Evolutionary conservation across 78 protist genomes (phyloP), one percentile per base, ranked within the genome.

Genomic region (Capsaspora owczarzaki): DNA sequence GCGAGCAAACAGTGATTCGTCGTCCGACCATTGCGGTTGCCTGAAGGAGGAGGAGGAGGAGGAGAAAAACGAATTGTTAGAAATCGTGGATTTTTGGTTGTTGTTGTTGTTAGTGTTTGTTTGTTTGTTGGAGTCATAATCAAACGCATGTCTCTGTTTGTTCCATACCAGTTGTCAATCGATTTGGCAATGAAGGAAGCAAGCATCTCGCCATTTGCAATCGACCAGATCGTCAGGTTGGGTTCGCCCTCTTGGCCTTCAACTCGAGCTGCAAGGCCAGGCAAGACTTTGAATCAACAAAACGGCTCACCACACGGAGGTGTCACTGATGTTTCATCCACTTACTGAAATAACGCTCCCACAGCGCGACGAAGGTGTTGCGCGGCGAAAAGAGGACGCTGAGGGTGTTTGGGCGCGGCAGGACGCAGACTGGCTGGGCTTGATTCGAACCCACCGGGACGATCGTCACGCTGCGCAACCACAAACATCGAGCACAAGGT

Each of bases 1-100:
- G 22, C 74, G 80, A 35, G 46, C 22, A 4, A 51, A 27, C 0
- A 76, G 0, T 2, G 29, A 3, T 63, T 83, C 86, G 51, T 83
- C 86, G 27, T 37, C 12, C 20, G 47, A 33, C 86, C 86, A 83
- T 42, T 74, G 66, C 74, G 44, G 69, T 38, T 14, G 41, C 69
- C 69, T 61, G 66, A 10, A 56, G 20, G n/a, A n/a, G n/a, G n/a
- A n/a, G n/a, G n/a, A n/a, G n/a, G n/a, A n/a, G n/a, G n/a, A n/a
- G n/a, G n/a, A n/a, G n/a, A n/a, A n/a, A n/a, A n/a, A n/a, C n/a
- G n/a, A n/a, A n/a, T n/a, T n/a, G n/a, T n/a, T n/a, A n/a, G n/a
- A n/a, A n/a, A n/a, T n/a, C n/a, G n/a, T n/a, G n/a, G n/a, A n/a
- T n/a, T n/a, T n/a, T n/a, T n/a, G n/a, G n/a, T n/a, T n/a, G n/a